Conservation (phyloP, 2,329 filamentous ascomycete genomes). For the Pseudogymnoascus sp. region DNA sequence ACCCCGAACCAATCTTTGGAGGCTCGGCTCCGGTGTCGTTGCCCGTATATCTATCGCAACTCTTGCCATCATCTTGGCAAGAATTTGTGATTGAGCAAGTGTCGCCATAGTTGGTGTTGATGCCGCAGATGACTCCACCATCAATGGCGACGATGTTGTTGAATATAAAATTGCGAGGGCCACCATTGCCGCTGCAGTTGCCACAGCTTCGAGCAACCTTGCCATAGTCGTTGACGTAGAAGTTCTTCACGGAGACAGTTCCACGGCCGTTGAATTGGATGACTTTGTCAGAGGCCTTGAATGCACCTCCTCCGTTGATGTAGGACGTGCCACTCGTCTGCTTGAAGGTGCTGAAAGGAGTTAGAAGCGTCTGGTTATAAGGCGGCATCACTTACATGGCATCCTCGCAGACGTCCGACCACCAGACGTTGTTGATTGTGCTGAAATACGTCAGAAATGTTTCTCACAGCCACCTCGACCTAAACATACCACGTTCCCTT, state of each 20-base stretch:
- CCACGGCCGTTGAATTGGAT: slow-evolving; percentile 38
- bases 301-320: slow-evolving; percentile 38
- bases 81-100: slow-evolving; percentile 37
- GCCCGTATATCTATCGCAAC: slow-evolving; percentile 30
- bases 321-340: slow-evolving; percentile 34
- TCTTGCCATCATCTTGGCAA: slow-evolving; percentile 24
- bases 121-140: slow-evolving; percentile 39
- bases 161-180: slow-evolving; percentile 38
- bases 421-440: slow-evolving; percentile 25
- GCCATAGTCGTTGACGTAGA: slow-evolving; percentile 37
- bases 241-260: slow-evolving; percentile 29
- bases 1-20: slow-evolving; percentile 31
- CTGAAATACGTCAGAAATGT: slow-evolving; percentile 18
- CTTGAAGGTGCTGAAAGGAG: slow-evolving; percentile 32
- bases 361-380: too few relatives aligned
- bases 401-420: slow-evolving; percentile 22
- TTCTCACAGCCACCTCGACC: too few relatives aligned
- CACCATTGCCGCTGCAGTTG: slow-evolving; percentile 37
- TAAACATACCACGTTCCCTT: slow-evolving; percentile 33
- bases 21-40: slow-evolving; percentile 33
- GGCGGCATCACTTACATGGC: slow-evolving; percentile 12
- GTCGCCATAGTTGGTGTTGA: slow-evolving; percentile 46
- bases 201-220: slow-evolving; percentile 46
- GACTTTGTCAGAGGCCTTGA: slow-evolving; percentile 36
- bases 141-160: slow-evolving; percentile 36